These are phyloP conservation scores for Helicostylum pulchrum DNA, from an alignment of 192 early-diverging fungal genomes.

Conservation along the genomic window DNA sequence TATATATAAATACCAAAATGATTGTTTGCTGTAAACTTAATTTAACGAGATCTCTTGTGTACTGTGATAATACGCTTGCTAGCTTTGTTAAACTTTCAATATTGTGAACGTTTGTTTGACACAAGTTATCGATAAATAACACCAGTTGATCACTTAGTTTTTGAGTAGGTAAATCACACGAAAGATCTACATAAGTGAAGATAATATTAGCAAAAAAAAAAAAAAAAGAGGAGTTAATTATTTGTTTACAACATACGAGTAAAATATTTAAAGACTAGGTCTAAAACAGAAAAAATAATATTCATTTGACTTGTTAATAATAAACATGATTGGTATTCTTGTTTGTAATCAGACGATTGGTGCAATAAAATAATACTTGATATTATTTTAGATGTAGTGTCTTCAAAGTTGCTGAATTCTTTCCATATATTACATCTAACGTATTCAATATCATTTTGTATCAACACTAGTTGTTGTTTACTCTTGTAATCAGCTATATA, in stretches of 20 bases:
- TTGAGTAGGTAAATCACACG: constrained; percentile 8
- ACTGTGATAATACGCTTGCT: background rate
- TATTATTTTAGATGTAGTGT: background rate
- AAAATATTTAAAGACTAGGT: constrained; percentile 1
- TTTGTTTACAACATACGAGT: constrained; percentile 4
- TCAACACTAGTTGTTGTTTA: background rate
- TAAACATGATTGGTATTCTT: background rate
- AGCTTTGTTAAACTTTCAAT: background rate
- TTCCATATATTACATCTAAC: background rate
- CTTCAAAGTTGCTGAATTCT: constrained; percentile 4
- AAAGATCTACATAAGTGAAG: constrained; percentile 1
- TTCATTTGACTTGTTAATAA: background rate
- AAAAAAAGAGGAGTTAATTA: background rate
- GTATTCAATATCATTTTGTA: background rate
- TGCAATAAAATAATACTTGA: background rate
- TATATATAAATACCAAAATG: constrained; percentile 10
- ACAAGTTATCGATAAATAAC: background rate
- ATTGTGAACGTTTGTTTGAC: background rate
- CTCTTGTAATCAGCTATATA: constrained; percentile 4
- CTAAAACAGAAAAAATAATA: constrained; percentile 5
- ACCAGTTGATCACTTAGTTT: constrained; percentile 3
- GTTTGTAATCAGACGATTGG: background rate
- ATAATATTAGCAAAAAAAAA: background rate
- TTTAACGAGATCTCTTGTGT: constrained; percentile 13
- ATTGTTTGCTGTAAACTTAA: constrained; percentile 10